Evolutionary conservation across 495 filamentous ascomycete species (phyloP), one percentile per base, ranked within the genome.

Genomic region (Aspergillus homomorphus): DNA sequence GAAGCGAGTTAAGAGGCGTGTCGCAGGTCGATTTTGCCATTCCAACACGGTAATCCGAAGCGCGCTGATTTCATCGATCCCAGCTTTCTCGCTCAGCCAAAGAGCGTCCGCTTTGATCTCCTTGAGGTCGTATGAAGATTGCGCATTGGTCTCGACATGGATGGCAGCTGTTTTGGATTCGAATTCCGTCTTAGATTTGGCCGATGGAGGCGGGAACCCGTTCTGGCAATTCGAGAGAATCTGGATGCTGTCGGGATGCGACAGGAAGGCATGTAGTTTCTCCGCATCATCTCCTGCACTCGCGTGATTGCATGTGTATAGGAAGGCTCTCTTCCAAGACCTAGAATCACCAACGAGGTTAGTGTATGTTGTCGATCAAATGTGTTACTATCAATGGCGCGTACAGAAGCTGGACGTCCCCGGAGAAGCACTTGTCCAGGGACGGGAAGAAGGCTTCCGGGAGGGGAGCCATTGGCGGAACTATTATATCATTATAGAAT

Each of bases 101-200:
- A 88, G 71, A 38, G 90, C 84, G 70, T 96, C 94, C 22, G 84
- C 81, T 72, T 95, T 96, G 65, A 98, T 86, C 70, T 90, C 80
- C 22, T 87, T 84, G 49, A 97, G 80, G 65, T 92, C 80, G 69
- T 88, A 91, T 24, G 81, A 80, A 16, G 83, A 80, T 61, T 85
- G 84, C 21, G 84, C 74, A 9, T 83, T 82, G 5, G 89, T 87
- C 22, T 89, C 82, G 45, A 92, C 86, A 69, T 96, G 87, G 53
- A 97, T 95, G n/a, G 92, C 86, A 18, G 93, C 88, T 1, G 91
- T 97, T 71, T 86, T 92, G 43, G 87, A 91, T 54, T 93, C 89
- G 68, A 96, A 96, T 22, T 84, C 84, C 45, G 78, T 69, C 69
- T 88, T 93, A 5, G 83, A 79, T 64, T 81, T 84, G 58, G 76